Base-by-base conservation (phyloP, 345 rosid species). In the Draba incana region DNA sequence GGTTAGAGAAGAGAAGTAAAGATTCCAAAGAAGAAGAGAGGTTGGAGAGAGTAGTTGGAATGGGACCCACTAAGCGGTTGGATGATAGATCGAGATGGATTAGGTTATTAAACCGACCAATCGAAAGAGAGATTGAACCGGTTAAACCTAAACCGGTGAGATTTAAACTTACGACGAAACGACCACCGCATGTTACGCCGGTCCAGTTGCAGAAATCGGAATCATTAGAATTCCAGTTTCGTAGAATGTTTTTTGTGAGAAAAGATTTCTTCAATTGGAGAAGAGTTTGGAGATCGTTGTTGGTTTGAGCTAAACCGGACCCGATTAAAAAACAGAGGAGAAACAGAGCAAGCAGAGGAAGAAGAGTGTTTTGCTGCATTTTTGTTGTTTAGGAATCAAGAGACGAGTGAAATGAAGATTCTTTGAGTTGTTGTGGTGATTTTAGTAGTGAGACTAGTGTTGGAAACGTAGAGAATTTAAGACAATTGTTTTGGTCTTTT, bases 11-110 rank as follows among this genome's bases (percentile, higher is more conserved):
- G 39, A 92, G 83, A 53, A 83, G 84, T 51, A 92, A 80, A 16
- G 54, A 33, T 70, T 75, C 84, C 59, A 92, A 75, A 48, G 83
- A 78, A 57, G 80, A 84, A 53, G 79, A 87, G 77, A 92, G 97
- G 81, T 78, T 75, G 39, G 90, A 84, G 5, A 90, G 79, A 69
- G 79, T 85, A 13, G 85, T 24, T 68, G 98, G 92, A 25, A 89
- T 85, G 3, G 65, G 55, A 10, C 95, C 97, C 8, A 80, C 39
- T 31, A 92, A 76, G 12, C 70, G 65, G 77, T 92, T 92, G 3
- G 41, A 59, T 0, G 98, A 88, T n/a, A 92, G 58, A 77, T 92
- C 98, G n/a, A 92, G 84, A 4, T 57, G 65, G 68, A 60, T 78
- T 44, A 92, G 87, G 37, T 79, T 85, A 73, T 31, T 24, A 16